Evolutionary conservation across 2,329 filamentous ascomycete species (phyloP).

Genomic region (Leptographium wingfieldii): DNA sequence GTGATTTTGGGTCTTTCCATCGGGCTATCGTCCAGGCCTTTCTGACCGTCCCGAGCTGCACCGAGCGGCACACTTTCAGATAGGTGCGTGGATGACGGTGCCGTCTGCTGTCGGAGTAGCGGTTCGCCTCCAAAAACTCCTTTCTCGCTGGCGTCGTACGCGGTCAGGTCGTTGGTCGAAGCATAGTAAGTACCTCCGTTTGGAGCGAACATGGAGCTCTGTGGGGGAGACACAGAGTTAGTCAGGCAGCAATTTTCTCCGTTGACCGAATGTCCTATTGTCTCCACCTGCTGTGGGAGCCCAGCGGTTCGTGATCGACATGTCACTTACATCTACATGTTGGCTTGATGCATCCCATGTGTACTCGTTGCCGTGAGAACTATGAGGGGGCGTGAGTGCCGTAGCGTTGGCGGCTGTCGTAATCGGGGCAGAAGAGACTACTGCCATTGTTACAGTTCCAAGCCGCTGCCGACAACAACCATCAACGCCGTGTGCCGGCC

Average conservation of each 20-base stretch:
- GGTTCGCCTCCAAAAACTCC: not conserved
- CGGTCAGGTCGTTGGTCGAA: not conserved
- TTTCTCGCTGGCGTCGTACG: not conserved
- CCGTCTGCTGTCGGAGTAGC: not conserved
- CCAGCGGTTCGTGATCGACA: not conserved
- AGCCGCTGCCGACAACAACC: not conserved
- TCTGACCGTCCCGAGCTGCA: slow-evolving; percentile 1
- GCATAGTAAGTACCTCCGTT: not conserved
- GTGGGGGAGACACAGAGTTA: not conserved
- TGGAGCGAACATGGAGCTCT: not conserved
- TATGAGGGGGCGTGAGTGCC: slow-evolving; percentile 35
- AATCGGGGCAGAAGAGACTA: slow-evolving; percentile 37
- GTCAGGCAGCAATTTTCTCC: not conserved
- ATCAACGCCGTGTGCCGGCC: not conserved
- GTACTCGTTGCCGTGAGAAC: slow-evolving; percentile 33
- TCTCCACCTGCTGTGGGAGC: not conserved
- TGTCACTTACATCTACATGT: slow-evolving; percentile 12
- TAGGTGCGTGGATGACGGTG: not conserved
- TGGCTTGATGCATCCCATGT: slow-evolving; percentile 13
- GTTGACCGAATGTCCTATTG: not conserved
- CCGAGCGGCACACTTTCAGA: not conserved
- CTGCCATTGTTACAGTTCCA: slow-evolving; percentile 30
- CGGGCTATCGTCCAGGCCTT: slow-evolving; percentile 32
- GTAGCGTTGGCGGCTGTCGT: slow-evolving; percentile 18
- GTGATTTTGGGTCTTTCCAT: slow-evolving; percentile 26